These are phyloP conservation scores for Amaranthus tricolor DNA, from an alignment of 179 eudicot species.

Conservation along the genomic window DNA sequence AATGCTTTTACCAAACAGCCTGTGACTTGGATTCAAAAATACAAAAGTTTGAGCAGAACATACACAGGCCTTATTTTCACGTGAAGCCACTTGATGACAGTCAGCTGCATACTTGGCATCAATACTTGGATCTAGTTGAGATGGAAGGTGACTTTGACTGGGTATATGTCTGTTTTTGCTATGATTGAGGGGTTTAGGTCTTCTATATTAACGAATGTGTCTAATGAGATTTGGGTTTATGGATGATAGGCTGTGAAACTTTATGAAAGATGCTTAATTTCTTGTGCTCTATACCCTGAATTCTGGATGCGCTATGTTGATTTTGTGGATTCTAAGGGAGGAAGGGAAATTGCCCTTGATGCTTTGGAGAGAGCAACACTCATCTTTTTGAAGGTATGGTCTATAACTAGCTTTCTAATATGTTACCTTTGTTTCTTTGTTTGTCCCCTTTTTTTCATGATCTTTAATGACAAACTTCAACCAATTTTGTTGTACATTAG, in stretches of 20 bases:
- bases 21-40: slow-evolving; percentile 59
- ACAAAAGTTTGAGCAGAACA: slow-evolving; percentile 53
- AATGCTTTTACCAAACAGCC: slow-evolving; percentile 51
- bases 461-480: no score
- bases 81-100: slow-evolving; percentile 68
- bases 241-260: slow-evolving; percentile 62
- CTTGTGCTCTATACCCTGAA: slow-evolving; percentile 84
- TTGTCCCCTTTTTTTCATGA: no score
- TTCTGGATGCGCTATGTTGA: slow-evolving; percentile 98
- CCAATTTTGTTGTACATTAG: no score
- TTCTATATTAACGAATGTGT: slow-evolving; percentile 1
- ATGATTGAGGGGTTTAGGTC: slow-evolving; percentile 18
- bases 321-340: slow-evolving; percentile 73
- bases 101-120: slow-evolving; percentile 80
- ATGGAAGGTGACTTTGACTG: slow-evolving; percentile 78
- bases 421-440: no score
- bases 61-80: slow-evolving; percentile 60
- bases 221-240: slow-evolving; percentile 20
- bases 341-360: slow-evolving; percentile 67
- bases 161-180: slow-evolving; percentile 44
- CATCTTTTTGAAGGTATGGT: slow-evolving; percentile 65
- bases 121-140: slow-evolving; percentile 75
- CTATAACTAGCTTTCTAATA: not conserved
- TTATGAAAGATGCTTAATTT: slow-evolving; percentile 84
- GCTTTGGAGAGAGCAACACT: slow-evolving; percentile 74